Evolutionary conservation across 257 asterid species (phyloP).

Genomic region (Rauvolfia tetraphylla): DNA sequence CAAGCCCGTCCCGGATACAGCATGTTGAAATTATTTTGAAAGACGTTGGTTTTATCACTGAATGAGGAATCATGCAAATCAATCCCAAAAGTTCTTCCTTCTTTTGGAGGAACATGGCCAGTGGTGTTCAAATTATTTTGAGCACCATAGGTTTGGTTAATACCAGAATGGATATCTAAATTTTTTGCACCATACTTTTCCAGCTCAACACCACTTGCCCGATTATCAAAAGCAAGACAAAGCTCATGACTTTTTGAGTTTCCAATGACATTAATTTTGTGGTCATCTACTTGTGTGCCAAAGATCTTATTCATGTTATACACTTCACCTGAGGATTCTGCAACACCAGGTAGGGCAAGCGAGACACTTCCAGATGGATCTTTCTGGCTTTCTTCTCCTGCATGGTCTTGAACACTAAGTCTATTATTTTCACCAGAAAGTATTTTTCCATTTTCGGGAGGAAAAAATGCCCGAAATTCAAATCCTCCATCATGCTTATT

Average conservation of each 20-base stretch:
- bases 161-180: constrained; percentile 34
- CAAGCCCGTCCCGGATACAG: constrained; percentile 34
- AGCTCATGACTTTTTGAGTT: constrained; percentile 43
- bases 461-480: constrained; percentile 42
- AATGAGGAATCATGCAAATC: constrained; percentile 41
- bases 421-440: constrained; percentile 34
- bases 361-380: constrained; percentile 31
- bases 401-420: constrained; percentile 27
- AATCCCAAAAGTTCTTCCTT: constrained; percentile 37
- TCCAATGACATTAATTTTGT: constrained; percentile 28
- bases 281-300: constrained; percentile 31
- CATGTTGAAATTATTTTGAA: constrained; percentile 33
- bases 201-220: constrained; percentile 28
- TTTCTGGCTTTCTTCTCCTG: constrained; percentile 32
- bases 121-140: constrained; percentile 24
- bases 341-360: constrained; percentile 30
- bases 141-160: constrained; percentile 32
- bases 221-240: constrained; percentile 51
- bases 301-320: constrained; percentile 29
- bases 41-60: constrained; percentile 30
- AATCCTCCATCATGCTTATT: constrained; percentile 32
- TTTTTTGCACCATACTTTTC: constrained; percentile 35
- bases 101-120: constrained; percentile 34
- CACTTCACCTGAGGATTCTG: constrained; percentile 35
- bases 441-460: constrained; percentile 27